Evolutionary conservation across 2,329 filamentous ascomycete genomes (phyloP), one percentile per base, ranked within the genome.

Genomic region (Aspergillus felis): DNA sequence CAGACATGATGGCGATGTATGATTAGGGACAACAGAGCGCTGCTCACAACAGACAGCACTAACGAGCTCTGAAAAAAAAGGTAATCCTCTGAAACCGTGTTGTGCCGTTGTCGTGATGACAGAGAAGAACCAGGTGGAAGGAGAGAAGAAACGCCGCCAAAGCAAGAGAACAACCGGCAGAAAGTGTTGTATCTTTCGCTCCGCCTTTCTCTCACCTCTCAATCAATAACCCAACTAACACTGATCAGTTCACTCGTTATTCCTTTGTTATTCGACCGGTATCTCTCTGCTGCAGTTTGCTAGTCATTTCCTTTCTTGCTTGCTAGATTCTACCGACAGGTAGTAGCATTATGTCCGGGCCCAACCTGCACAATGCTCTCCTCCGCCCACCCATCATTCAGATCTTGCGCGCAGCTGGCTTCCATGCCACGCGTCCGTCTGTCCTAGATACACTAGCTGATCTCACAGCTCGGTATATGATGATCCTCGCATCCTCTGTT

Each of bases 381-480:
- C 82, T 97, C 57, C 91, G 92, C 46, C 93, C 93, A 1, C 87
- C 88, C 50, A 85, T 97, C 59, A 85, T 97, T 57, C 92, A 97
- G 76, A 93, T 96, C 68, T 86, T 97, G 53, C 91, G 93, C 69
- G 91, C 92, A 29, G 88, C 91, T 25, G 93, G 93, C 71, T 97
- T 95, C 78, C 90, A 95, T 72, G 83, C 88, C 46, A 90, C 91
- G 52, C 87, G 87, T 55, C 87, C 91, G 1, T 88, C 88, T 3
- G 92, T 95, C 6, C 81, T 97, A 57, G 92, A 97, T 76, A 87
- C 90, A 9, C 74, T 97, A n/a, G 90, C 91, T 14, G 92, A 97
- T 74, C 82, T 97, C 7, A 87, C 91, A 0, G 89, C 88, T 47
- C 87, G 90, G 63, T 96, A 97, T 74, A 79, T 97, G 57, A 79